Conservation (phyloP, 208 protist genomes). For the Wallacemonas sp. region DNA sequence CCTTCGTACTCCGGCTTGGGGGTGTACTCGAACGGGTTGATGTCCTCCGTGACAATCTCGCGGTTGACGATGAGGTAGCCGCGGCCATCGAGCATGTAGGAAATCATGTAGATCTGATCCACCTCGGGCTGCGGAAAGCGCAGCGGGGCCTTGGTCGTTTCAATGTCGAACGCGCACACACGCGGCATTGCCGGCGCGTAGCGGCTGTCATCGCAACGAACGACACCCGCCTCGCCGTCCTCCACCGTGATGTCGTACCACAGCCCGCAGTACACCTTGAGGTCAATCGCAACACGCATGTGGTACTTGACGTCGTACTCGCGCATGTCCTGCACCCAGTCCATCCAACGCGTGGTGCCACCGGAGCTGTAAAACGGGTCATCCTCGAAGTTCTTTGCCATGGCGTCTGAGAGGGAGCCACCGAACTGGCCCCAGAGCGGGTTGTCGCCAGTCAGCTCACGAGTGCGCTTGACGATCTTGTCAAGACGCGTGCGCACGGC, state of each 20-base stretch:
- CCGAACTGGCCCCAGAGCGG: constrained; percentile 50
- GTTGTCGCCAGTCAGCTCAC: constrained; percentile 47
- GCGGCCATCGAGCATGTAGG: constrained; percentile 99
- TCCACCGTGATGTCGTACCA: constrained; percentile 96
- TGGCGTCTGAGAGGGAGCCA: constrained; percentile 69
- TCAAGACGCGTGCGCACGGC: constrained; percentile 84
- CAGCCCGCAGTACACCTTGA: constrained; percentile 92
- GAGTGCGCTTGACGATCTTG: constrained; percentile 83
- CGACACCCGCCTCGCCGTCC: constrained; percentile 70
- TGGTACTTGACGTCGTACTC: constrained; percentile 99
- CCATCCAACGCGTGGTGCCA: constrained; percentile 69
- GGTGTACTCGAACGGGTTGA: constrained; percentile 99
- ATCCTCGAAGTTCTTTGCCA: constrained; percentile 73
- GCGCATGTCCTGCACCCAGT: constrained; percentile 96
- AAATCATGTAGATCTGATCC: constrained; percentile 99
- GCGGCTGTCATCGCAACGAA: constrained; percentile 80
- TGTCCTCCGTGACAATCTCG: constrained; percentile 98
- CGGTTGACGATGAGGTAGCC: constrained; percentile 99
- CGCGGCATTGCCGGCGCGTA: constrained; percentile 92
- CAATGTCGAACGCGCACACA: constrained; percentile 98
- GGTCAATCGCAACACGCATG: constrained; percentile 97
- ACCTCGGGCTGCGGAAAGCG: constrained; percentile 98
- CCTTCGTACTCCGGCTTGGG: constrained; percentile 98
- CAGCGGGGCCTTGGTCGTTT: constrained; percentile 98
- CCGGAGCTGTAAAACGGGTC: constrained; percentile 29